Base-by-base conservation (phyloP, 768 basidiomycete genomes). In the Tylopilus felleus region DNA sequence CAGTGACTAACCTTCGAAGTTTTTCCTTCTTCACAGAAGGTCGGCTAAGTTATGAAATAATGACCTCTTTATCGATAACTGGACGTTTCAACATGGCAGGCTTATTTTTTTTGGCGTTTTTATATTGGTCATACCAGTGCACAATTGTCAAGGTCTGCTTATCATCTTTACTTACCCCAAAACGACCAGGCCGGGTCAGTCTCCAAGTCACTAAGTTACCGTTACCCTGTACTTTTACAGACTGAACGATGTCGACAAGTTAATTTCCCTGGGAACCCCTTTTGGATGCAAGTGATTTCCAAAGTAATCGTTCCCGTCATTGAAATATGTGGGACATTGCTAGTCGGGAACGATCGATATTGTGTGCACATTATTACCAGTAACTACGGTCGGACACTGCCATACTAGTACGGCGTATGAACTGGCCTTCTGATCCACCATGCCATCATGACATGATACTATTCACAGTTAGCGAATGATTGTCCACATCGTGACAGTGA, bases 1-100 rank as follows among this genome's bases (percentile, higher is more conserved):
- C 47, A 53, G 49, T 60, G 59, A 60, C 53, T 17, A 46, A 49
- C 43, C 5, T 21, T 36, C 33, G 19, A 21, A 40, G 17, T 39
- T 29, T 25, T n/a, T 28, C 10, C 52, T 45, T 12, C 14, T 33
- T 33, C 33, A 33, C 40, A 25, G 28, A 33, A 38, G 38, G n/a
- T 16, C 16, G 21, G 50, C 16, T 13, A 46, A 50, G 14, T 47
- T 33, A 19, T 36, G 35, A 17, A 14, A 33, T 33, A 33, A 33
- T 33, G 35, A 36, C 47, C 12, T 36, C 28, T 28, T 47, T 40
- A n/a, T 46, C 27, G 5, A 42, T 36, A 6, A 31, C n/a, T 27
- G 25, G 22, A 28, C 6, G 17, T 23, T 19, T 45, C 31, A 39
- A 43, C 25, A 4, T 41, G 28, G 19, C 45, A 40, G 43, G 22